Conservation (phyloP, 2,329 filamentous ascomycete genomes). For the Cryphonectria carpinicola region DNA sequence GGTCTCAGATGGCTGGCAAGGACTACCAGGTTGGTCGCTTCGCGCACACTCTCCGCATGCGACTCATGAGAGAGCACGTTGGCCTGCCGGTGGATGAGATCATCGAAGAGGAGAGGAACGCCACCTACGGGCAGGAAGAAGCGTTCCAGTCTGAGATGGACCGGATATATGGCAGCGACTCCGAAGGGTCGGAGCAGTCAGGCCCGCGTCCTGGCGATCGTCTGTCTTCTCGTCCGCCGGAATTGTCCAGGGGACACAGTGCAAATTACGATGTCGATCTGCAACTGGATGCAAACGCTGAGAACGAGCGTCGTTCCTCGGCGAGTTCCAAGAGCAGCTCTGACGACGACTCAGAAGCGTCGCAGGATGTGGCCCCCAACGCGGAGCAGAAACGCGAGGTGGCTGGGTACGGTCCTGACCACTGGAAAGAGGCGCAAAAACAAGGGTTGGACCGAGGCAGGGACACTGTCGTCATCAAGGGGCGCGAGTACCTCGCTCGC, state of each 20-base stretch:
- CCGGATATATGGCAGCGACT: constrained; percentile 61
- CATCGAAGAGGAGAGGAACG: constrained; percentile 74
- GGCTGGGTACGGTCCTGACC: constrained; percentile 76
- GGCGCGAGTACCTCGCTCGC: constrained; percentile 73
- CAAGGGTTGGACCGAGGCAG: constrained; percentile 65
- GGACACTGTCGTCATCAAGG: constrained; percentile 70
- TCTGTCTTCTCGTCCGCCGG: constrained; percentile 15
- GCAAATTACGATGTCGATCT: constrained; percentile 78
- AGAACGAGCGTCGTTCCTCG: constrained; percentile 35
- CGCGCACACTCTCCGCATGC: constrained; percentile 87
- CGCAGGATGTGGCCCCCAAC: constrained; percentile 48
- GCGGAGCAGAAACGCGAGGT: constrained; percentile 73
- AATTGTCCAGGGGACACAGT: constrained; percentile 55
- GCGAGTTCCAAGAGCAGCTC: constrained; percentile 41
- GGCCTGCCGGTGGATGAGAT: constrained; percentile 95
- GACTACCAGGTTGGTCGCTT: constrained; percentile 91
- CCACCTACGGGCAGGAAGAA: constrained; percentile 62
- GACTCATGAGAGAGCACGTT: constrained; percentile 94
- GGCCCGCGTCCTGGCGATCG: constrained; percentile 19
- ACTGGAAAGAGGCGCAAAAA: constrained; percentile 69
- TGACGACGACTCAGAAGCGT: constrained; percentile 56
- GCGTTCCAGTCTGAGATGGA: constrained; percentile 64
- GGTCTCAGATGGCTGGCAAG: constrained; percentile 86
- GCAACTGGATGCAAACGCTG: constrained; percentile 36
- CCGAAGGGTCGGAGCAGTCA: constrained; percentile 30